A percentile compares a stretch with the other conserved stretches of the same genome.
phyloP scores from a whole-genome alignment of 352 stramenopile species.

The Phytophthora pisi region DNA sequence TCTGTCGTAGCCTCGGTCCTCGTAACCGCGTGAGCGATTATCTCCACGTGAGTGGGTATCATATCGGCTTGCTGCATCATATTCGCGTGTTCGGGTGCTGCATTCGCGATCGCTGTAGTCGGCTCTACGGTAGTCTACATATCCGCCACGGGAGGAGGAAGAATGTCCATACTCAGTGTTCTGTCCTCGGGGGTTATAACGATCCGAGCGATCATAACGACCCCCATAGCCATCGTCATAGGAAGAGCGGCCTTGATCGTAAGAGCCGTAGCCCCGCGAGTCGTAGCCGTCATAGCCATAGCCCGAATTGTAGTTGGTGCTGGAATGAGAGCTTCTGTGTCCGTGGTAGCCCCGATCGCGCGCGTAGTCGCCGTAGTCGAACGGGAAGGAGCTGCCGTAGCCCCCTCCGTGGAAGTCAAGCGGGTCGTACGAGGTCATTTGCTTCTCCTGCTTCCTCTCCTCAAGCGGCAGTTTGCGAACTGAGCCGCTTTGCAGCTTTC shows the following conservation, averaged over 20 bases:
- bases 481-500: not conserved
- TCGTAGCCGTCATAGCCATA: not conserved
- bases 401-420: not conserved
- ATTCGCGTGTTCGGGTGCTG: not conserved
- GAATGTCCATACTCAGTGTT: not conserved
- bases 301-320: not conserved
- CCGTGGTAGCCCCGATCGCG: not conserved
- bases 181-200: not conserved
- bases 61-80: not conserved
- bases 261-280: not conserved
- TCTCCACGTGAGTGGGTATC: not conserved
- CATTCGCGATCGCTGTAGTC: not conserved
- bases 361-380: not conserved
- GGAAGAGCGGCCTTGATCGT: not conserved
- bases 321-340: not conserved
- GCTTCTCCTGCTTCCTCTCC: not conserved
- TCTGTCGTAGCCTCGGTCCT: not conserved
- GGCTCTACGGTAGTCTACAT: not conserved
- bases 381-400: not conserved
- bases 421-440: constrained; percentile 1
- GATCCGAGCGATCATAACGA: not conserved
- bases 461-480: not conserved
- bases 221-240: not conserved
- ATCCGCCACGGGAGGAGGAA: not conserved
- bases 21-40: too few species aligned